These are phyloP conservation scores for Dalbergia cultrata DNA, from an alignment of 306 rosid genomes.

Conservation along the genomic window DNA sequence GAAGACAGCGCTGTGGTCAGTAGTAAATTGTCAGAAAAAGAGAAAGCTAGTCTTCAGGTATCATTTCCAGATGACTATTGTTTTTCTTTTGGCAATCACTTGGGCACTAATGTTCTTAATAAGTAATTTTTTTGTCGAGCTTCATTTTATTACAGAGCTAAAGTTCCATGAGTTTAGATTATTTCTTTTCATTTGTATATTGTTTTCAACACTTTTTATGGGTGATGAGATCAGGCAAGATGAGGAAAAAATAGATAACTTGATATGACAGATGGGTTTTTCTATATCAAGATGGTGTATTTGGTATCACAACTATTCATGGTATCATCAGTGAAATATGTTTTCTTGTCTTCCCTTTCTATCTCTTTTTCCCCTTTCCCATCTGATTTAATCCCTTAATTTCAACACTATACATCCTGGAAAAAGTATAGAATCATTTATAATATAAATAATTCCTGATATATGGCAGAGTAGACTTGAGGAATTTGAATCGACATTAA, in stretches of 20 bases:
- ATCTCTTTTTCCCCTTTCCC: slow-evolving; percentile 3
- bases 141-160: slow-evolving; percentile 20
- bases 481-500: slow-evolving; percentile 75
- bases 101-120: slow-evolving; percentile 33
- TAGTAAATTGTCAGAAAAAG: slow-evolving; percentile 75
- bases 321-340: slow-evolving; percentile 19
- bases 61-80: slow-evolving; percentile 38
- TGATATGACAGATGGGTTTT: no score
- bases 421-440: slow-evolving; percentile 33
- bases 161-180: slow-evolving; percentile 30
- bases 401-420: slow-evolving; percentile 23
- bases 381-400: slow-evolving; percentile 7
- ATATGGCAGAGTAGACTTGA: slow-evolving; percentile 77
- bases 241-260: slow-evolving; percentile 7
- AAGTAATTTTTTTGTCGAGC: neutral
- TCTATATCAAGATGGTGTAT: neutral
- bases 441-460: slow-evolving; percentile 35
- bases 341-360: neutral
- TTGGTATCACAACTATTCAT: slow-evolving; percentile 6
- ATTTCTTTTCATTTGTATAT: slow-evolving; percentile 16
- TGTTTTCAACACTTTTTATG: neutral
- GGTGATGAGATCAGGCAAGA: neutral
- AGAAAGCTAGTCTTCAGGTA: slow-evolving; percentile 81
- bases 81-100: slow-evolving; percentile 3
- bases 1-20: slow-evolving; percentile 65